Percentiles rank a stretch among this genome's conserved stretches.
These are phyloP conservation scores for Phylloporus rhodoxanthus DNA, from an alignment of 768 basidiomycete species.

Conservation along the genomic window DNA sequence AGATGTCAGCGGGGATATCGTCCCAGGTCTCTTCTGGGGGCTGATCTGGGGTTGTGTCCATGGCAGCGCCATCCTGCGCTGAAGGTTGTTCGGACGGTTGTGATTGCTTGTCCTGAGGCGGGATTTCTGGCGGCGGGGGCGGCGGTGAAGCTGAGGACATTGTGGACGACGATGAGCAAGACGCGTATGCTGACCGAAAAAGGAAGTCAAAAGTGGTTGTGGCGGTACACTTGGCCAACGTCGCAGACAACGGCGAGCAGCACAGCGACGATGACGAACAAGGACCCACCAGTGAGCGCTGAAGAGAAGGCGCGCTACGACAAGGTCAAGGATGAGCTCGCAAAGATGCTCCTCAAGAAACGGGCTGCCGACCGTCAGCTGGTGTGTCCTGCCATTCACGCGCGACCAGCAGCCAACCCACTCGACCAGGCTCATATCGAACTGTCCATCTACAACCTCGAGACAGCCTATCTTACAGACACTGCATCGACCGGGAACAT, in stretches of 20 bases:
- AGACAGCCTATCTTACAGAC: conserved; percentile 70
- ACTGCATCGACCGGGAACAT: conserved; percentile 83
- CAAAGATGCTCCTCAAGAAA: conserved; percentile 70
- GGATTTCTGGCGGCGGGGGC: conserved; percentile 33
- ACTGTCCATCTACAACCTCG: conserved; percentile 71
- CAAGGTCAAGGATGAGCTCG: conserved; percentile 65
- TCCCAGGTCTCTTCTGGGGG: conserved; percentile 78
- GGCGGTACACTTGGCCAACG: neutral
- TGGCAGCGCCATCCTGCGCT: conserved; percentile 37
- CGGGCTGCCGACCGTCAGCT: conserved; percentile 71
- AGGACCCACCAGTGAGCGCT: conserved; percentile 39
- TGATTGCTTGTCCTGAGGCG: conserved; percentile 45
- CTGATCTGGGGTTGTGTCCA: conserved; percentile 73
- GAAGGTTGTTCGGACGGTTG: conserved; percentile 25
- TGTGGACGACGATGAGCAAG: conserved; percentile 9
- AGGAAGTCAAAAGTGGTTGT: conserved; percentile 13
- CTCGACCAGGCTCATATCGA: conserved; percentile 63
- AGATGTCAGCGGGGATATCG: conserved; percentile 87
- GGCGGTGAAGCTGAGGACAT: conserved; percentile 59
- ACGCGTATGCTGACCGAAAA: conserved; percentile 29
- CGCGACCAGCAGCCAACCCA: neutral
- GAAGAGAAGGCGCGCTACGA: conserved; percentile 74
- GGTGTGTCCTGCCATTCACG: conserved; percentile 36
- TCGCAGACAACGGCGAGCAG: neutral
- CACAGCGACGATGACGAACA: conserved; percentile 31